Conservation (phyloP, 2,329 filamentous ascomycete genomes). For the Ascochyta fabae region DNA sequence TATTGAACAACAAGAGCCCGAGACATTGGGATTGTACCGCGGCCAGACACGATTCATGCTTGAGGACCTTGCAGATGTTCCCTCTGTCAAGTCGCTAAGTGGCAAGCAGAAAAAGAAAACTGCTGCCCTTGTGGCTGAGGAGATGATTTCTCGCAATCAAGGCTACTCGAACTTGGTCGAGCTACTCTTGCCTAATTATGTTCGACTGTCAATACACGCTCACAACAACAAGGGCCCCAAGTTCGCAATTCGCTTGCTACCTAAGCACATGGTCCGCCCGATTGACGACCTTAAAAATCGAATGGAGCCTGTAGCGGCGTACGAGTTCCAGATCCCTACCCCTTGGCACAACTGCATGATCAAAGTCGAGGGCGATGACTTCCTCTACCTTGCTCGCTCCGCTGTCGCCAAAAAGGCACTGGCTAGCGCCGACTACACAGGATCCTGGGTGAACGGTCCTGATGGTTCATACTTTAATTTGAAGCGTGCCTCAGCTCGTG, state of each 20-base stretch:
- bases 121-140: conserved; percentile 42
- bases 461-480: conserved; percentile 37
- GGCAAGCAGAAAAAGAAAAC: conserved; percentile 47
- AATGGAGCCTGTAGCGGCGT: conserved; percentile 32
- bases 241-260: conserved; percentile 52
- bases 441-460: conserved; percentile 35
- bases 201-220: conserved; percentile 58
- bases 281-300: conserved; percentile 43
- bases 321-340: conserved; percentile 49
- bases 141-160: conserved; percentile 54
- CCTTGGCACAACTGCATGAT: conserved; percentile 55
- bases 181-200: conserved; percentile 53
- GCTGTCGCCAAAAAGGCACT: conserved; percentile 36
- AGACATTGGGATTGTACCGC: conserved; percentile 43
- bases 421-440: conserved; percentile 27
- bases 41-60: conserved; percentile 50
- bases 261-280: conserved; percentile 38
- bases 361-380: conserved; percentile 39
- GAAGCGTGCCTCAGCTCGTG: conserved; percentile 22
- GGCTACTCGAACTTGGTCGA: conserved; percentile 58
- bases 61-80: conserved; percentile 41
- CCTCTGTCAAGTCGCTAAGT: conserved; percentile 32
- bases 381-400: conserved; percentile 36
- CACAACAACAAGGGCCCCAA: conserved; percentile 53
- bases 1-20: conserved; percentile 38